Evolutionary conservation across 1,284 basidiomycete species (phyloP).

Genomic region (Volvariella surrecta): DNA sequence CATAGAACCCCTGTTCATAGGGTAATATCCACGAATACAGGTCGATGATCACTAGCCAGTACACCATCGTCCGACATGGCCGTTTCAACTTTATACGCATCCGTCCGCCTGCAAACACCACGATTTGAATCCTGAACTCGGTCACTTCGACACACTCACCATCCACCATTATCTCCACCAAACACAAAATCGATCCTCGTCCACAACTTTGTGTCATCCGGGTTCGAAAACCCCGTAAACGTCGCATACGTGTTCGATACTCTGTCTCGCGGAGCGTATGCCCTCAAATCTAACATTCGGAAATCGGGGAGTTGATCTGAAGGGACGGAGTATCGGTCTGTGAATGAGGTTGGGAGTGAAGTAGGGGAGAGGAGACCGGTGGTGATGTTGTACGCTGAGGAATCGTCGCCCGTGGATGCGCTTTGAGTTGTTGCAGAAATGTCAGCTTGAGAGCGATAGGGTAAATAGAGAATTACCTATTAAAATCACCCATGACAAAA

Average conservation of each 20-base stretch:
- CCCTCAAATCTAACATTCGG: slow-evolving; percentile 37
- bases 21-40: slow-evolving; percentile 37
- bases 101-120: slow-evolving; percentile 22
- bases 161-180: slow-evolving; percentile 37
- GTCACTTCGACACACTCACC: slow-evolving; percentile 25
- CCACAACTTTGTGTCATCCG: slow-evolving; percentile 29
- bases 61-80: slow-evolving; percentile 43
- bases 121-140: not conserved
- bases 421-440: slow-evolving; percentile 12
- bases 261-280: slow-evolving; percentile 27
- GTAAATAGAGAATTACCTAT: slow-evolving; percentile 23
- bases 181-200: slow-evolving; percentile 46
- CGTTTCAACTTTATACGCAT: slow-evolving; percentile 31
- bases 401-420: slow-evolving; percentile 31
- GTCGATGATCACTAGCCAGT: slow-evolving; percentile 49
- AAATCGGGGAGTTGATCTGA: slow-evolving; percentile 26
- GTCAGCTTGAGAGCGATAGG: not conserved
- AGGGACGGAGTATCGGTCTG: slow-evolving; percentile 29
- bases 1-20: too few relatives aligned
- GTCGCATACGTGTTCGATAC: slow-evolving; percentile 45
- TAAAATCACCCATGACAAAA: slow-evolving; percentile 47
- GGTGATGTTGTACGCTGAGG: slow-evolving; percentile 42
- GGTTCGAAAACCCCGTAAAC: slow-evolving; percentile 41
- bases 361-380: slow-evolving; percentile 33
- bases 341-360: slow-evolving; percentile 34